These are phyloP conservation scores for Hansfordia pulvinata DNA, from an alignment of 2,329 filamentous ascomycete species.

Conservation along the genomic window DNA sequence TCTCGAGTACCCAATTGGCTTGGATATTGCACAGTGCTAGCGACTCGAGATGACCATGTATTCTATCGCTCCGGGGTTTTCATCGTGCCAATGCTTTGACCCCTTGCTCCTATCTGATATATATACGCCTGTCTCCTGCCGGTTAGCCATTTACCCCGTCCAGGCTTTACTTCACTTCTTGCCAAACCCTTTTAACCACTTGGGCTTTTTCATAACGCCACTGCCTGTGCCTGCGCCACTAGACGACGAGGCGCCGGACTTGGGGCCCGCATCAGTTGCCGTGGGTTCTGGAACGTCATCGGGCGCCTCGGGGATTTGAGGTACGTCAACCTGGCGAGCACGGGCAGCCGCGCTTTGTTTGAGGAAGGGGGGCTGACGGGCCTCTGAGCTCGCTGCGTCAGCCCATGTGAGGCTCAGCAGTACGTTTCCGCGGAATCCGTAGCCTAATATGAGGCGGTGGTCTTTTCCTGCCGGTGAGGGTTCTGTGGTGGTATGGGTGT, in stretches of 20 bases:
- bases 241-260: too few species aligned
- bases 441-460: constrained; percentile 60
- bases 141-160: neutral
- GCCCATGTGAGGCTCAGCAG: constrained; percentile 45
- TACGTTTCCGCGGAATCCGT: constrained; percentile 58
- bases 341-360: constrained; percentile 32
- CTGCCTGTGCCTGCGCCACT: too few species aligned
- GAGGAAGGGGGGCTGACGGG: constrained; percentile 25
- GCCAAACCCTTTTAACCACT: constrained; percentile 58
- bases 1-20: too few species aligned
- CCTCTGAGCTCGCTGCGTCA: constrained; percentile 9
- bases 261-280: too few species aligned
- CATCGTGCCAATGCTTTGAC: too few species aligned
- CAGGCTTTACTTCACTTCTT: constrained; percentile 54
- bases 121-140: too few species aligned
- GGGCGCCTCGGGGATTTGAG: constrained; percentile 36
- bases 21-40: too few species aligned
- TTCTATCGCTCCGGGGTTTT: too few species aligned
- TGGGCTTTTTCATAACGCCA: constrained; percentile 48
- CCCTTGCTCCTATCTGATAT: too few species aligned
- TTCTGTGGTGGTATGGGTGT: constrained; percentile 27
- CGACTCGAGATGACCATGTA: too few species aligned
- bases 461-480: too few species aligned
- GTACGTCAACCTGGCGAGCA: constrained; percentile 45
- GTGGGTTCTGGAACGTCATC: too few species aligned